These are phyloP conservation scores for Pythium rishiriense DNA, from an alignment of 352 stramenopile species.

Conservation along the genomic window DNA sequence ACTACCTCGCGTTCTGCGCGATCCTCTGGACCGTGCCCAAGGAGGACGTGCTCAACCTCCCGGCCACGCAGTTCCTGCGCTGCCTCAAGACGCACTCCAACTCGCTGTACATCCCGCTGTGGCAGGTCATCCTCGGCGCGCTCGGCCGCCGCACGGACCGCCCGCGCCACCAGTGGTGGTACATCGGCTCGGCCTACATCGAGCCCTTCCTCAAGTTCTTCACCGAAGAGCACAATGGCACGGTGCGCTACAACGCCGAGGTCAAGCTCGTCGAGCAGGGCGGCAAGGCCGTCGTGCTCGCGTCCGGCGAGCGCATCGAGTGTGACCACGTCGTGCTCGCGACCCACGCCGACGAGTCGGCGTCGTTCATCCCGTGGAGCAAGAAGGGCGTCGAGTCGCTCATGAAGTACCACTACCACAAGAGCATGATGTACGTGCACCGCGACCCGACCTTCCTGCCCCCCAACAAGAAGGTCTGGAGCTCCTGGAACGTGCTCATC, in stretches of 20 bases:
- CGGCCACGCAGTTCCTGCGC: slow-evolving; percentile 82
- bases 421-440: slow-evolving; percentile 89
- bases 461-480: slow-evolving; percentile 78
- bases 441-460: slow-evolving; percentile 75
- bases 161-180: slow-evolving; percentile 85
- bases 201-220: slow-evolving; percentile 87
- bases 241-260: slow-evolving; percentile 71
- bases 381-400: slow-evolving; percentile 61
- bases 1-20: slow-evolving; percentile 85
- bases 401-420: slow-evolving; percentile 85
- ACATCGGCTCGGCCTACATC: slow-evolving; percentile 83
- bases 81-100: slow-evolving; percentile 88
- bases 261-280: slow-evolving; percentile 71
- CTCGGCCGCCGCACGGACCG: slow-evolving; percentile 74
- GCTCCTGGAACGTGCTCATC: slow-evolving; percentile 86
- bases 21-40: slow-evolving; percentile 88
- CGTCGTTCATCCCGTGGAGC: slow-evolving; percentile 73
- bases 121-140: slow-evolving; percentile 79
- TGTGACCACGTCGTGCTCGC: slow-evolving; percentile 87
- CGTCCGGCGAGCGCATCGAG: slow-evolving; percentile 68
- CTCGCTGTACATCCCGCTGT: slow-evolving; percentile 86
- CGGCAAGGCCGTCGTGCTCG: slow-evolving; percentile 78
- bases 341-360: slow-evolving; percentile 78
- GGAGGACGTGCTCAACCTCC: slow-evolving; percentile 79
- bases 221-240: slow-evolving; percentile 77